Evolutionary conservation across 2,329 filamentous ascomycete species (phyloP).

Genomic region (Aspergillus versicolor): DNA sequence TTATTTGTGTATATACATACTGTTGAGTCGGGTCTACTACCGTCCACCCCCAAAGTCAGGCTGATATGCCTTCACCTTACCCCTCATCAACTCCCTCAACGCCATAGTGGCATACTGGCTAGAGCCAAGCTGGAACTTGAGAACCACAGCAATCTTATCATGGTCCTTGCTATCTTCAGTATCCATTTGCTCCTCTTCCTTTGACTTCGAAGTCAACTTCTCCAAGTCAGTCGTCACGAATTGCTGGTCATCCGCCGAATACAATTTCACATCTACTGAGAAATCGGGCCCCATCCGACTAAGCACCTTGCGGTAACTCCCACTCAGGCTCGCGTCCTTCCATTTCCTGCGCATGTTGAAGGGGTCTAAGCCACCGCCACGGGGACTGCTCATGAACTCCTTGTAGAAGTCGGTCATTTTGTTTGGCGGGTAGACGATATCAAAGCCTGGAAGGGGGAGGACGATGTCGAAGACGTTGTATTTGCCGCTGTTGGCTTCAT

Average conservation of each 20-base stretch:
- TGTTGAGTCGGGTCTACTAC: constrained; percentile 8
- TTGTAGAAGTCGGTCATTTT: constrained; percentile 80
- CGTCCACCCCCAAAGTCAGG: constrained; percentile 58
- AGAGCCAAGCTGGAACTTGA: constrained; percentile 73
- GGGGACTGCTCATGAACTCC: constrained; percentile 77
- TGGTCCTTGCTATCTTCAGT: constrained; percentile 1
- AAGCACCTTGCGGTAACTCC: constrained; percentile 83
- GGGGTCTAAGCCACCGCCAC: constrained; percentile 77
- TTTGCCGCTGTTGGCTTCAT: constrained; percentile 73
- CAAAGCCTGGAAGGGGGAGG: constrained; percentile 87
- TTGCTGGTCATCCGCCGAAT: constrained; percentile 68
- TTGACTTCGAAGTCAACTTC: constrained; percentile 43
- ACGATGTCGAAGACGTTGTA: constrained; percentile 87
- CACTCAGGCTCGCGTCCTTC: constrained; percentile 84
- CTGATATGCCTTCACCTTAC: constrained; percentile 61
- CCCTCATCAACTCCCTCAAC: constrained; percentile 73
- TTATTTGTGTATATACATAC: not conserved
- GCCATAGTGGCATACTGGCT: constrained; percentile 87
- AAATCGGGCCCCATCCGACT: constrained; percentile 65
- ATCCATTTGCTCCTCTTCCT: constrained; percentile 28
- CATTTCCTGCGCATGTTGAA: constrained; percentile 82
- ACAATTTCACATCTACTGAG: constrained; percentile 68
- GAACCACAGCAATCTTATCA: constrained; percentile 63
- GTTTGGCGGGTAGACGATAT: constrained; percentile 83
- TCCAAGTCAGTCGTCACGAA: constrained; percentile 88